Percentiles rank a stretch among this genome's conserved stretches.
Conservation (phyloP, 768 basidiomycete species). For the Podaxis sp. region DNA sequence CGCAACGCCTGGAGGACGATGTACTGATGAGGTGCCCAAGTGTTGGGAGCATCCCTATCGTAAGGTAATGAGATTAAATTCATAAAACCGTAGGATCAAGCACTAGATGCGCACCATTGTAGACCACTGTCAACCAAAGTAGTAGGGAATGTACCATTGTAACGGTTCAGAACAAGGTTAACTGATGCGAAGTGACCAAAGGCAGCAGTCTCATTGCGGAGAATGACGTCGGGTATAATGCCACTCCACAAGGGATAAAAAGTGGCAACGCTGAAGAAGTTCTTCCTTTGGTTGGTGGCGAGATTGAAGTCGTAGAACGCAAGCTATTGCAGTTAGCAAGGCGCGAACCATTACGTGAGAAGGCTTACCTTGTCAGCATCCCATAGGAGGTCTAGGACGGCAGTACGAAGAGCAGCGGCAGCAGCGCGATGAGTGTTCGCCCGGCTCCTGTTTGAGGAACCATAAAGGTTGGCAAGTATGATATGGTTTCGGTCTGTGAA, state of each 20-base stretch:
- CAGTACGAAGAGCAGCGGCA: constrained; percentile 56
- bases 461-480: constrained; percentile 59
- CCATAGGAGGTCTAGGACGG: constrained; percentile 86
- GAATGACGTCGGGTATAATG: constrained; percentile 73
- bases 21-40: constrained; percentile 86
- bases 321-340: constrained; percentile 29
- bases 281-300: constrained; percentile 58
- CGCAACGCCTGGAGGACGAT: constrained; percentile 75
- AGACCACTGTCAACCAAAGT: constrained; percentile 76
- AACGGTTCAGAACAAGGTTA: constrained; percentile 76
- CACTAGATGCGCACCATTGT: constrained; percentile 56
- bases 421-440: constrained; percentile 47
- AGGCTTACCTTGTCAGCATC: constrained; percentile 53
- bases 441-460: constrained; percentile 34
- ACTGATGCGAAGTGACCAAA: constrained; percentile 71
- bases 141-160: constrained; percentile 82
- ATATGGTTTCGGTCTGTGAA: constrained; percentile 58
- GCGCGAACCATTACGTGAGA: neutral
- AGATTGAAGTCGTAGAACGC: constrained; percentile 91
- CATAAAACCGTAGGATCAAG: neutral
- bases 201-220: constrained; percentile 49
- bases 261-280: constrained; percentile 66
- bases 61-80: neutral
- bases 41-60: constrained; percentile 76
- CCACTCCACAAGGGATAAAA: constrained; percentile 88